A percentile compares a stretch with the other conserved stretches of the same genome.
phyloP scores from a whole-genome alignment of 805 yeast species.

The Pichia occidentalis region DNA sequence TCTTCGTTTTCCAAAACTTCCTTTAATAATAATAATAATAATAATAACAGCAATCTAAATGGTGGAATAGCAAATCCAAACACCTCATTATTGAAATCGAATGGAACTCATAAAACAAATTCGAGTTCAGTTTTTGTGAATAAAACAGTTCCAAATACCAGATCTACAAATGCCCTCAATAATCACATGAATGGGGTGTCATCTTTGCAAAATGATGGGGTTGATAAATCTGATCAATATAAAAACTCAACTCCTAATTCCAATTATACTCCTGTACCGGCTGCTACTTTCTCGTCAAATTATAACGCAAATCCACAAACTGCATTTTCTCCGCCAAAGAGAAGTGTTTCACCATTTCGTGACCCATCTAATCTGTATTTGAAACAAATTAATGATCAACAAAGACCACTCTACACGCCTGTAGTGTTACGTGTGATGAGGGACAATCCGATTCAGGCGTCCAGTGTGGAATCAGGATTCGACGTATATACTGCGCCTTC shows the following conservation, averaged over 20 bases:
- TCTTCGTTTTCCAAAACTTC: not conserved
- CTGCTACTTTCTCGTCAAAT: too few species aligned
- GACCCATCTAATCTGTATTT: slow-evolving; percentile 33
- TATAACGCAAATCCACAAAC: not conserved
- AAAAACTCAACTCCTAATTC: not conserved
- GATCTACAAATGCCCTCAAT: not conserved
- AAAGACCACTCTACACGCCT: slow-evolving; percentile 84
- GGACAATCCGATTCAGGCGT: slow-evolving; percentile 6
- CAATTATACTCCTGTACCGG: too few species aligned
- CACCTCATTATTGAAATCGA: too few species aligned
- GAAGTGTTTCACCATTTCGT: slow-evolving; percentile 19
- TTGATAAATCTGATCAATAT: not conserved
- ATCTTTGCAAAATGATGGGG: not conserved
- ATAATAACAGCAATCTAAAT: too few species aligned
- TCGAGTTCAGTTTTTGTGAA: not conserved
- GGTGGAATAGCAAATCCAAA: too few species aligned
- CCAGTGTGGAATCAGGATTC: slow-evolving; percentile 5
- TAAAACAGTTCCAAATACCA: not conserved
- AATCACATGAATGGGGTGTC: not conserved
- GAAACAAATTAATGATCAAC: slow-evolving; percentile 72
- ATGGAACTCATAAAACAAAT: too few species aligned
- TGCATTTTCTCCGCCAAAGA: slow-evolving; percentile 6
- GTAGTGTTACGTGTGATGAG: slow-evolving; percentile 61
- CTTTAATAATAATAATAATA: not conserved
- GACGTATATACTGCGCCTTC: slow-evolving; percentile 11